Evolutionary conservation across 192 early-diverging fungal genomes (phyloP).

Genomic region (Linnemannia schmuckeri): DNA sequence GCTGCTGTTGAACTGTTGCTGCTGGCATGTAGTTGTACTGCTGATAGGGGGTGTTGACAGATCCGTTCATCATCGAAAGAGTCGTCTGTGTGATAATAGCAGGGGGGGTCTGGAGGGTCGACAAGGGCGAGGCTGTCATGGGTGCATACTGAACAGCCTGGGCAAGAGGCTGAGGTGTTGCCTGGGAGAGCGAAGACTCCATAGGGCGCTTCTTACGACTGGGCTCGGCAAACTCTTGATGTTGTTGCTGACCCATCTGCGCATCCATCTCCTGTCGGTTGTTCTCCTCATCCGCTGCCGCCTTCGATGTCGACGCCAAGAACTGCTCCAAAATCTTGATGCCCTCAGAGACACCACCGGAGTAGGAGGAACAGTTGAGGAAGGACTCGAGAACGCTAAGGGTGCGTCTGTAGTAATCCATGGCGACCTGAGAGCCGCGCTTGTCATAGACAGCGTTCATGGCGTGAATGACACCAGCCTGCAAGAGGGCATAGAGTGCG

Average conservation of each 20-base stretch:
- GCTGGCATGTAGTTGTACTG: slow-evolving; percentile 14
- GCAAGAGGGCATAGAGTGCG: slow-evolving; percentile 48
- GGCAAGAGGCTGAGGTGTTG: slow-evolving; percentile 2
- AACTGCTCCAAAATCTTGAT: slow-evolving; percentile 56
- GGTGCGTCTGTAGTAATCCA: slow-evolving; percentile 53
- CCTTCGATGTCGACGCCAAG: slow-evolving; percentile 36
- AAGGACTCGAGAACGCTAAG: slow-evolving; percentile 41
- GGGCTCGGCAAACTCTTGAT: slow-evolving; percentile 22
- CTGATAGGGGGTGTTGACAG: slow-evolving; percentile 14
- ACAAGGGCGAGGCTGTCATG: not conserved
- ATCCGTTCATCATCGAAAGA: slow-evolving; percentile 24
- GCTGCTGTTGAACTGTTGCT: not conserved
- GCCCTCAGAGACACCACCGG: slow-evolving; percentile 50
- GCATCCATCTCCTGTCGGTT: slow-evolving; percentile 7
- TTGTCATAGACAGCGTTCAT: slow-evolving; percentile 57
- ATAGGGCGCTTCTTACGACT: slow-evolving; percentile 50
- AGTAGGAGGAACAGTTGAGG: slow-evolving; percentile 37
- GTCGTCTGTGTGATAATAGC: slow-evolving; percentile 14
- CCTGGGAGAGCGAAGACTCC: slow-evolving; percentile 9
- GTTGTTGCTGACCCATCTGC: slow-evolving; percentile 12
- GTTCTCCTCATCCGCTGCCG: slow-evolving; percentile 38
- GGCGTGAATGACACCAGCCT: slow-evolving; percentile 52
- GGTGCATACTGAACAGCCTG: slow-evolving; percentile 18
- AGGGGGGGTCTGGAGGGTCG: slow-evolving; percentile 2
- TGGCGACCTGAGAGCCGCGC: slow-evolving; percentile 44